Evolutionary conservation across 106 monocot species (phyloP), one percentile per base, ranked within the genome.

Genomic region (Gastrodia elata): DNA sequence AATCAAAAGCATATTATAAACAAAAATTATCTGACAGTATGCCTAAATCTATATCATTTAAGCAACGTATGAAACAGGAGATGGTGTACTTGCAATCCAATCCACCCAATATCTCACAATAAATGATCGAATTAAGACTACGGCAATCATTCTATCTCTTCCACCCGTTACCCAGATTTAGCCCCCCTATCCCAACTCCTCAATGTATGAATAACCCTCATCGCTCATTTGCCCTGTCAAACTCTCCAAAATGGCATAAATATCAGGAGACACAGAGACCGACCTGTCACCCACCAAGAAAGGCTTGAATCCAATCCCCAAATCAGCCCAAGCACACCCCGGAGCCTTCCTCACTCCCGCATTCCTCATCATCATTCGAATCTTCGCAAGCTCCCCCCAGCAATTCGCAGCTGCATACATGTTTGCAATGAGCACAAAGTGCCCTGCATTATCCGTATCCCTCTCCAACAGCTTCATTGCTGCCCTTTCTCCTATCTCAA

Each of bases 401-500:
- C 71, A 79, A 4, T 84, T 87, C 27, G 77, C 64, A 38, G 77
- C 78, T 0, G 85, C 84, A 80, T 85, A 91, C 86, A 86, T 86
- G 73, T 84, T 81, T 69, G 80, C 85, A 59, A 86, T 74, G 76
- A 91, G 79, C 38, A 88, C 65, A 79, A 86, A 91, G 57, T 88
- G 91, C 52, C 84, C 78, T 2, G 85, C 77, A 75, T 88, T 79
- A 26, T 86, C 82, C 9, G 86, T 73, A 5, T 38, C 69, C 91
- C 79, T 76, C 30, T 86, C 80, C 37, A 94, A 40, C 44, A 94
- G 84, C 65, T 65, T 82, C 26, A 71, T 81, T 4, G 86, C 86
- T 9, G 82, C 83, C 39, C 65, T 77, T 55, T 80, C 72, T 9
- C 91, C 94, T 38, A 91, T 79, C 46, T 82, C 77, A n/a, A 34